These are phyloP conservation scores for Yamadazyma oceani DNA, from an alignment of 1,139 yeast species.

Conservation along the genomic window DNA sequence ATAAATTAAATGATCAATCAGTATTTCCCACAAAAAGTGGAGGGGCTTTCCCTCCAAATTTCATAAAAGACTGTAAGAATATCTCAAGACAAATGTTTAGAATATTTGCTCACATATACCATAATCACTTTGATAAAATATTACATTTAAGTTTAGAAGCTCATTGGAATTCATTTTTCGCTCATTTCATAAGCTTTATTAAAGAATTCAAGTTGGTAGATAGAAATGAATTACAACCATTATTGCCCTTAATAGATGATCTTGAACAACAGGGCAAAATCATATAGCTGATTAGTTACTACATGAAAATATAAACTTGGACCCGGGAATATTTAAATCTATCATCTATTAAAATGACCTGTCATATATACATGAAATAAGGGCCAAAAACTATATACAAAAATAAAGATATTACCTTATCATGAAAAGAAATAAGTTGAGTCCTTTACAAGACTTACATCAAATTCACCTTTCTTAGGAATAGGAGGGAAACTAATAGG, in stretches of 20 bases:
- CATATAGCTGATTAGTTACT: conserved; percentile 20
- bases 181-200: conserved; percentile 88
- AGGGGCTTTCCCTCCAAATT: conserved; percentile 89
- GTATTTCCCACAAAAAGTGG: conserved; percentile 91
- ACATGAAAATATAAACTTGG: neutral
- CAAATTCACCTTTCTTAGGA: conserved; percentile 83
- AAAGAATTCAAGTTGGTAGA: conserved; percentile 84
- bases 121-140: conserved; percentile 89
- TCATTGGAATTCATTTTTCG: conserved; percentile 97
- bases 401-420: neutral
- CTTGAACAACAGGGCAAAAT: conserved; percentile 88
- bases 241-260: conserved; percentile 70
- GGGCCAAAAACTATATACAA: neutral
- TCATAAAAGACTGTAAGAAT: conserved; percentile 78
- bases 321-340: neutral
- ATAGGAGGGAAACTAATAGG: conserved; percentile 74
- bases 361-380: no score
- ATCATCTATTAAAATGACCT: neutral
- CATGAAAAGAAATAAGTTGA: conserved; percentile 78
- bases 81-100: conserved; percentile 91
- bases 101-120: conserved; percentile 94
- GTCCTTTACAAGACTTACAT: conserved; percentile 67
- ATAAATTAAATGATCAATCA: conserved; percentile 83
- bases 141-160: conserved; percentile 91
- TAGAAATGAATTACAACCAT: conserved; percentile 74